These are phyloP conservation scores for Monosporascus cannonballus DNA, from an alignment of 2,329 filamentous ascomycete genomes.

Conservation along the genomic window DNA sequence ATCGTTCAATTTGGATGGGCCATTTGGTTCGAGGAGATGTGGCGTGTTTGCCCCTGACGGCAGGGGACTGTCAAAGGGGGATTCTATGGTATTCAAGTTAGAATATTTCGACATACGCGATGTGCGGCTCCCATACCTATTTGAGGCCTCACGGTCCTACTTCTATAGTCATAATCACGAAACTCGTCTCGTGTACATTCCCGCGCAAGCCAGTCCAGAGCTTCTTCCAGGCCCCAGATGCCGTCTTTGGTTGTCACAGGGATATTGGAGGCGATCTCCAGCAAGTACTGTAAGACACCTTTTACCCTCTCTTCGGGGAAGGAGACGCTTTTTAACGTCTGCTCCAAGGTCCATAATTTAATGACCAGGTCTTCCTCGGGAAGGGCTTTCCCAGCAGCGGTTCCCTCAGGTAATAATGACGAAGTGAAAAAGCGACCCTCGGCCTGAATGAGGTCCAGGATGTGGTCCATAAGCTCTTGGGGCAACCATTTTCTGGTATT, in stretches of 20 bases:
- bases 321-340: slow-evolving; percentile 61
- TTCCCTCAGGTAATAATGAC: slow-evolving; percentile 39
- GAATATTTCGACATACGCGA: neutral
- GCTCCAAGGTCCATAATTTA: slow-evolving; percentile 78
- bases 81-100: slow-evolving; percentile 28
- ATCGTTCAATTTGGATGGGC: slow-evolving; percentile 19
- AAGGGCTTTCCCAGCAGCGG: slow-evolving; percentile 42
- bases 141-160: slow-evolving; percentile 31
- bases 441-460: slow-evolving; percentile 65
- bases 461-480: slow-evolving; percentile 68
- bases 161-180: slow-evolving; percentile 59
- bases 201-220: slow-evolving; percentile 83
- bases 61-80: slow-evolving; percentile 42
- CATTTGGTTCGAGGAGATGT: slow-evolving; percentile 30
- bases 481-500: slow-evolving; percentile 75
- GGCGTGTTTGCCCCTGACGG: slow-evolving; percentile 47
- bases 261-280: slow-evolving; percentile 61
- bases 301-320: slow-evolving; percentile 61
- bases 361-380: slow-evolving; percentile 74
- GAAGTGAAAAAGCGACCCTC: slow-evolving; percentile 56
- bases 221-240: slow-evolving; percentile 82
- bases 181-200: slow-evolving; percentile 65
- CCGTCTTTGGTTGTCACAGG: slow-evolving; percentile 52
- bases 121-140: slow-evolving; percentile 17
- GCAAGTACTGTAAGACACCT: slow-evolving; percentile 57